Percentiles rank a stretch among this genome's conserved stretches.
Conservation (phyloP, 768 basidiomycete species). For the Auricularia sp. region DNA sequence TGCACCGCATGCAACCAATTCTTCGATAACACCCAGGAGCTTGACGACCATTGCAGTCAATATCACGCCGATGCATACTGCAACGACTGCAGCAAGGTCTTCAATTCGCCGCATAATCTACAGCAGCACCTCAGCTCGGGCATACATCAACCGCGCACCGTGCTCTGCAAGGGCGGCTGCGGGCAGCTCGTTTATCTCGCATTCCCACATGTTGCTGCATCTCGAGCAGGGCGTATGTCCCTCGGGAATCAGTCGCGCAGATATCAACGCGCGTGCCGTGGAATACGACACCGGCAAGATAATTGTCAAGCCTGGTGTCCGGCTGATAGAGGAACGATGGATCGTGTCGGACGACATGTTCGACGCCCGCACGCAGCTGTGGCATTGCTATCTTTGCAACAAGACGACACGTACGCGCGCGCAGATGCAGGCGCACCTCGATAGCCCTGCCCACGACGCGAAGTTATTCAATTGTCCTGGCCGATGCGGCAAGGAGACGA, state of each 20-base stretch:
- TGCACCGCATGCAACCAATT: slow-evolving; percentile 43
- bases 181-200: slow-evolving; percentile 36
- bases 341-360: slow-evolving; percentile 31
- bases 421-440: slow-evolving; percentile 51
- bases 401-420: slow-evolving; percentile 28
- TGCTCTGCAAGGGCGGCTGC: slow-evolving; percentile 34
- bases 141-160: slow-evolving; percentile 30
- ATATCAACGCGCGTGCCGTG: slow-evolving; percentile 32
- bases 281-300: slow-evolving; percentile 34
- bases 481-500: slow-evolving; percentile 34
- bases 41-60: slow-evolving; percentile 14
- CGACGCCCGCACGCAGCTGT: slow-evolving; percentile 28
- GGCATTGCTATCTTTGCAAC: slow-evolving; percentile 60
- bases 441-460: slow-evolving; percentile 48
- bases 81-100: neutral
- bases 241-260: slow-evolving; percentile 36
- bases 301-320: slow-evolving; percentile 34
- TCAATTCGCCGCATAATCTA: neutral
- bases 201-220: slow-evolving; percentile 48
- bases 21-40: slow-evolving; percentile 30
- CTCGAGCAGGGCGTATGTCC: slow-evolving; percentile 50
- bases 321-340: slow-evolving; percentile 21
- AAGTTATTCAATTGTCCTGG: slow-evolving; percentile 24
- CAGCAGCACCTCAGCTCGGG: slow-evolving; percentile 44
- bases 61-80: neutral